Percentiles rank a stretch among this genome's conserved stretches.
Evolutionary conservation across 306 rosid genomes (phyloP).

Genomic region (Cicer judaicum): DNA sequence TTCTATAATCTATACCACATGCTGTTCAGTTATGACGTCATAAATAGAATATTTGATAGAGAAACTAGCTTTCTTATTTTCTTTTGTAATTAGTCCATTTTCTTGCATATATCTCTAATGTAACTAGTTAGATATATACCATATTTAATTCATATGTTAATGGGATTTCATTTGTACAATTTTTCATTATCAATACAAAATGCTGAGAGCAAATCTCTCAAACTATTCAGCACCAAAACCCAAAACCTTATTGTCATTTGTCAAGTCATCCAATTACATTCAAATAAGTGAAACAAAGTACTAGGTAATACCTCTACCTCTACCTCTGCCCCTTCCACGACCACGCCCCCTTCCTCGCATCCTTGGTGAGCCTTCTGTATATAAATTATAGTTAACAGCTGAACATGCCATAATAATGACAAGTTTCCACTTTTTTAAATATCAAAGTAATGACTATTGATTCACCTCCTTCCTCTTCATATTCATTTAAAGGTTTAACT

Average conservation of each 20-base stretch:
- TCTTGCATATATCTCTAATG: neutral
- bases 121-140: neutral
- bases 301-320: constrained; percentile 60
- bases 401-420: constrained; percentile 9
- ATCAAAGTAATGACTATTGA: constrained; percentile 9
- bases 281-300: constrained; percentile 35
- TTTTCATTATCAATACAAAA: neutral
- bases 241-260: neutral
- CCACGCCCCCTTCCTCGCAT: constrained; percentile 66
- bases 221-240: neutral
- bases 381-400: constrained; percentile 34
- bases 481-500: constrained; percentile 82
- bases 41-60: neutral
- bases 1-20: neutral
- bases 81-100: neutral
- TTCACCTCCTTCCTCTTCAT: constrained; percentile 84
- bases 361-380: constrained; percentile 73
- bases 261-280: neutral
- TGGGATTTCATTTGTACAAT: neutral
- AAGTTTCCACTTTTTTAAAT: constrained; percentile 22
- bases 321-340: constrained; percentile 80
- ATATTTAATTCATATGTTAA: neutral
- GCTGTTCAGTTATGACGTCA: neutral
- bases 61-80: neutral
- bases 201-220: neutral